Percentiles rank a stretch among this genome's conserved stretches.
Conservation (phyloP, 345 rosid species). For the Pelargonium nanum region DNA sequence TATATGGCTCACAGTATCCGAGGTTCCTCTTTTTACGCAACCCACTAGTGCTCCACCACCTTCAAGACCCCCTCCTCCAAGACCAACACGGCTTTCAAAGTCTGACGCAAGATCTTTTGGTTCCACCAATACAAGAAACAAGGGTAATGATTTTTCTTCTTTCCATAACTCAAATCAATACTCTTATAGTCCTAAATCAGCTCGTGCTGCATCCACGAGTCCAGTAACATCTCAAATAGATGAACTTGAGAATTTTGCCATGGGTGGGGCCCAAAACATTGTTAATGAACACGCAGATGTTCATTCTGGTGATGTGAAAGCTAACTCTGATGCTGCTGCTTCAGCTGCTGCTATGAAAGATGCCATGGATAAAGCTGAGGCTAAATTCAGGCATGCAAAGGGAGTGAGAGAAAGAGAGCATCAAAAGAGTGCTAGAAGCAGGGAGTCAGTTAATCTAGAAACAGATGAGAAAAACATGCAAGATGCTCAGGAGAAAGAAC, state of each 20-base stretch:
- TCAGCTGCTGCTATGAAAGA: slow-evolving; percentile 97
- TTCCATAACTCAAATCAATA: slow-evolving; percentile 35
- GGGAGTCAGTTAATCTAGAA: slow-evolving; percentile 46
- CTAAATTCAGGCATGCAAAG: slow-evolving; percentile 76
- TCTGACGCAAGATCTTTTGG: slow-evolving; percentile 28
- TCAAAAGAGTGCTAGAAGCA: slow-evolving; percentile 54
- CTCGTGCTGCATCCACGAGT: slow-evolving; percentile 25
- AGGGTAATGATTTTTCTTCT: slow-evolving; percentile 36
- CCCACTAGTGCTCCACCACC: slow-evolving; percentile 89
- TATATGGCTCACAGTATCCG: slow-evolving; percentile 87
- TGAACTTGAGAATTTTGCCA: slow-evolving; percentile 67
- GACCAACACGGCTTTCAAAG: slow-evolving; percentile 51
- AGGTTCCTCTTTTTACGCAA: slow-evolving; percentile 78
- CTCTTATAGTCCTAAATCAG: slow-evolving; percentile 35
- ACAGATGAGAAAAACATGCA: slow-evolving; percentile 26
- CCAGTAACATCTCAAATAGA: slow-evolving; percentile 53
- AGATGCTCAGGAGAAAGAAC: slow-evolving; percentile 51
- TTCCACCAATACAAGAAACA: slow-evolving; percentile 36
- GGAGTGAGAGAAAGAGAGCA: slow-evolving; percentile 78
- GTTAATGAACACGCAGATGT: slow-evolving; percentile 34
- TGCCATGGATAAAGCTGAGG: slow-evolving; percentile 97
- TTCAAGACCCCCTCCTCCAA: slow-evolving; percentile 94
- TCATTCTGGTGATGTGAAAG: slow-evolving; percentile 47
- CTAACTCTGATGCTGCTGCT: slow-evolving; percentile 62
- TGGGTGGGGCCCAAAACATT: slow-evolving; percentile 33